These are phyloP conservation scores for Stagonosporopsis tanaceti DNA, from an alignment of 2,329 filamentous ascomycete species.

Conservation along the genomic window DNA sequence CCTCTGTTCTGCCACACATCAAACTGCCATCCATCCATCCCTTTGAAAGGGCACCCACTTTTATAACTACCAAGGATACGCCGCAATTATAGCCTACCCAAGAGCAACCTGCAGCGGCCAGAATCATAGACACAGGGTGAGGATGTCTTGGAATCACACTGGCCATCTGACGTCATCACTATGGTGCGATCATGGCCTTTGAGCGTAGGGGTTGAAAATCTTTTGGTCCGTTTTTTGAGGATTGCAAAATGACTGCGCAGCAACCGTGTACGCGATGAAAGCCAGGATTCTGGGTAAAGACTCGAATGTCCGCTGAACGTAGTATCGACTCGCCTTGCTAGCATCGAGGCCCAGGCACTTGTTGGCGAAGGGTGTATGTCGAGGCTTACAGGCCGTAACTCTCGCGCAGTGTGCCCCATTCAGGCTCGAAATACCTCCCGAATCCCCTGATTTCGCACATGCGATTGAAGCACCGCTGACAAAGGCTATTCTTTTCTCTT, in stretches of 20 bases:
- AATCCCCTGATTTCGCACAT: slow-evolving; percentile 37
- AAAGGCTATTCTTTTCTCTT: slow-evolving; percentile 28
- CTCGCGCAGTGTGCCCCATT: slow-evolving; percentile 29
- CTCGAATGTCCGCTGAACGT: neutral
- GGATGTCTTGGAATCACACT: neutral
- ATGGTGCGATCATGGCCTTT: slow-evolving; percentile 2
- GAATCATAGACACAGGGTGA: neutral
- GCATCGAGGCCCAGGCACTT: neutral
- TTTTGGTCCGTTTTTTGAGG: neutral
- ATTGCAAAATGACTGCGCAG: neutral
- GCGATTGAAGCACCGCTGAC: slow-evolving; percentile 34
- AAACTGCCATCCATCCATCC: slow-evolving; percentile 1
- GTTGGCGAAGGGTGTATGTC: neutral
- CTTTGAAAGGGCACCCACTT: slow-evolving; percentile 8
- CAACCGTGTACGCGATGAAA: neutral
- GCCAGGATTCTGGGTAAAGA: neutral
- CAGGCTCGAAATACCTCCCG: slow-evolving; percentile 32
- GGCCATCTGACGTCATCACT: slow-evolving; percentile 13
- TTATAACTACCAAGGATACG: neutral
- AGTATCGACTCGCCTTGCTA: neutral
- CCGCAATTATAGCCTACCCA: neutral
- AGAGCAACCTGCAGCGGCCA: neutral
- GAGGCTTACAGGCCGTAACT: slow-evolving; percentile 16
- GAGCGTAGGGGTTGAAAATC: neutral
- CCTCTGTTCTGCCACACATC: slow-evolving; percentile 12